A percentile compares a stretch with the other conserved stretches of the same genome.
Evolutionary conservation across 2,329 filamentous ascomycete genomes (phyloP).

Genomic region (Coccinonectria pachysandricola): DNA sequence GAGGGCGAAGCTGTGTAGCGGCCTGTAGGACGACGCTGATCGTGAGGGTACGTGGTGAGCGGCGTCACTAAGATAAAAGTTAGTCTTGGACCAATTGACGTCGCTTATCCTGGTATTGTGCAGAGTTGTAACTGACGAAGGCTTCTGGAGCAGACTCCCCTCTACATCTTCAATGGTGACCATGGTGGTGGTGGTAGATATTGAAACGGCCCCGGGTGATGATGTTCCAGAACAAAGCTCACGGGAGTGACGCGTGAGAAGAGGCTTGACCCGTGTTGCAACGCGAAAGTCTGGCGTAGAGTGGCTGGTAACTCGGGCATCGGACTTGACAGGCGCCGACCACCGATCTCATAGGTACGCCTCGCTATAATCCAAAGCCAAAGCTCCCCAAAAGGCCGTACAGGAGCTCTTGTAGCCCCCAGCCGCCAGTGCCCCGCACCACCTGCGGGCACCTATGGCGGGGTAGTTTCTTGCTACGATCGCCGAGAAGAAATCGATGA

Average conservation of each 20-base stretch:
- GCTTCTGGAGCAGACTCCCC: slow-evolving; percentile 23
- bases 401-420: too few relatives aligned
- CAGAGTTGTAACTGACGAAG: slow-evolving; percentile 25
- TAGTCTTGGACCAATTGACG: too few relatives aligned
- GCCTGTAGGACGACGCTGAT: slow-evolving; percentile 53
- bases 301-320: slow-evolving; percentile 16
- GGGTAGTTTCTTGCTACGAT: too few relatives aligned
- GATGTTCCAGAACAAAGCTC: too few relatives aligned
- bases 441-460: too few relatives aligned
- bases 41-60: slow-evolving; percentile 38
- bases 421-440: too few relatives aligned
- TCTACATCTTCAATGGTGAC: slow-evolving; percentile 24
- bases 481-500: slow-evolving; percentile 1
- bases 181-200: slow-evolving; percentile 15
- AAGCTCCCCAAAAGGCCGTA: too few relatives aligned
- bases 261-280: slow-evolving; percentile 10
- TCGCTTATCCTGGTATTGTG: too few relatives aligned
- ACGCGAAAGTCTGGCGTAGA: slow-evolving; percentile 18
- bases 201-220: too few relatives aligned
- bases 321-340: slow-evolving; percentile 1
- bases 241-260: slow-evolving; percentile 11
- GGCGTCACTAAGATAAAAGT: too few relatives aligned
- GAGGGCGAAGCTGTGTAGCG: slow-evolving; percentile 65
- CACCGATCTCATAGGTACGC: too few relatives aligned
- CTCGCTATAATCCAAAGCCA: too few relatives aligned